Conservation (phyloP, 805 yeast species). For the Kodamaea neixiangensis region DNA sequence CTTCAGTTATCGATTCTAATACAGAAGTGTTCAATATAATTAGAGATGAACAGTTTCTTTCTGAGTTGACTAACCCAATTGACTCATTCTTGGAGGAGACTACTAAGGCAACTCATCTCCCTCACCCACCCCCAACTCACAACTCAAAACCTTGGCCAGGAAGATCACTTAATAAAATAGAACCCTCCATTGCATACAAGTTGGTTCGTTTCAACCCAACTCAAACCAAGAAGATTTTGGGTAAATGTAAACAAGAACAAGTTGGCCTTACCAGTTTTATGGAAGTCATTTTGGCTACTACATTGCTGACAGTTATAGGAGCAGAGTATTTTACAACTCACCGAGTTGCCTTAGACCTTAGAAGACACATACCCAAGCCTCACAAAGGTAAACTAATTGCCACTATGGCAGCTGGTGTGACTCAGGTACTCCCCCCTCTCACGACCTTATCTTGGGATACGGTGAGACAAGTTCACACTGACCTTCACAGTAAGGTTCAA, state of each 20-base stretch:
- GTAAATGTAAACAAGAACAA: conserved; percentile 28
- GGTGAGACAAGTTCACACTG: conserved; percentile 22
- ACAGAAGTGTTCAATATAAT: conserved; percentile 23
- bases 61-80: conserved; percentile 36
- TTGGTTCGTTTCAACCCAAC: conserved; percentile 27
- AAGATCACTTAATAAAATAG: conserved; percentile 21
- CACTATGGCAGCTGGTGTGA: conserved; percentile 34
- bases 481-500: conserved; percentile 14
- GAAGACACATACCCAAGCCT: conserved; percentile 24
- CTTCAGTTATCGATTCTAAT: neutral
- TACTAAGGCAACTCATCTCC: conserved; percentile 21
- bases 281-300: conserved; percentile 24
- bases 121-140: conserved; percentile 22
- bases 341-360: conserved; percentile 35
- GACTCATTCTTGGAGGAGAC: conserved; percentile 31
- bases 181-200: conserved; percentile 25
- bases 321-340: conserved; percentile 23
- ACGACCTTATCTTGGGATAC: conserved; percentile 35
- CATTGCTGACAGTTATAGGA: conserved; percentile 32
- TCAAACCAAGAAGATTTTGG: conserved; percentile 25
- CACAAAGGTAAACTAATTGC: conserved; percentile 29
- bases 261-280: conserved; percentile 39
- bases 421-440: conserved; percentile 31
- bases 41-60: conserved; percentile 21
- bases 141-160: conserved; percentile 30